These are phyloP conservation scores for Pseudotulostoma volvatum DNA, from an alignment of 495 filamentous ascomycete species.

Conservation along the genomic window DNA sequence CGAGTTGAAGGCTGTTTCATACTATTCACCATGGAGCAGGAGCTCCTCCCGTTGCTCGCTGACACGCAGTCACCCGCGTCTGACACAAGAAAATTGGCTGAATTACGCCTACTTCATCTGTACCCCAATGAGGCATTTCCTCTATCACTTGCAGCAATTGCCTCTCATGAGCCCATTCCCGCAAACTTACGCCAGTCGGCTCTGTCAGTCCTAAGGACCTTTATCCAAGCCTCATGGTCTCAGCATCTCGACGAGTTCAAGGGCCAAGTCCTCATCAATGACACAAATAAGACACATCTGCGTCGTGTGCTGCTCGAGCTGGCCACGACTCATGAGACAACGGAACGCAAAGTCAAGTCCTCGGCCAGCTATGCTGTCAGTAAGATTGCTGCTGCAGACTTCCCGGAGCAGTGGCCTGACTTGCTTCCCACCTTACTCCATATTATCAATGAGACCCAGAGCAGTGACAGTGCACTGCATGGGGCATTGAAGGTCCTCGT, in stretches of 20 bases:
- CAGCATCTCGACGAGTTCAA: constrained; percentile 48
- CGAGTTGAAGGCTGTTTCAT: not conserved
- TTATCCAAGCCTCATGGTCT: constrained; percentile 69
- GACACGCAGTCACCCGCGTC: constrained; percentile 59
- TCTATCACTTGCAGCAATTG: constrained; percentile 60
- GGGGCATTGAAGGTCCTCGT: constrained; percentile 75
- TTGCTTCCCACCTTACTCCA: constrained; percentile 67
- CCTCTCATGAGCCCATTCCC: constrained; percentile 49
- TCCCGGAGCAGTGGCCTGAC: constrained; percentile 81
- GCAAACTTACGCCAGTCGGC: constrained; percentile 68
- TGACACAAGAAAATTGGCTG: constrained; percentile 59
- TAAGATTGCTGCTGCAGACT: constrained; percentile 88
- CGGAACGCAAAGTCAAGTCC: constrained; percentile 70
- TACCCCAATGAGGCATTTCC: constrained; percentile 56
- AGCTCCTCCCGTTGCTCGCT: constrained; percentile 61
- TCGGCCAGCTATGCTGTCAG: constrained; percentile 82
- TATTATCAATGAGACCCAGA: constrained; percentile 46
- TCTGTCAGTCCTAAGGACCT: constrained; percentile 59
- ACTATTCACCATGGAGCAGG: constrained; percentile 54
- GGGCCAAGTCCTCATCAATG: constrained; percentile 42
- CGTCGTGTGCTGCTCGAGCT: constrained; percentile 54
- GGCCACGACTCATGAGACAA: constrained; percentile 48
- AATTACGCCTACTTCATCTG: constrained; percentile 54
- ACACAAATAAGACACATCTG: constrained; percentile 56
- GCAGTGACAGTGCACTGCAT: constrained; percentile 62